These are phyloP conservation scores for Tulasnella sp. DNA, from an alignment of 768 basidiomycete genomes.

Conservation along the genomic window DNA sequence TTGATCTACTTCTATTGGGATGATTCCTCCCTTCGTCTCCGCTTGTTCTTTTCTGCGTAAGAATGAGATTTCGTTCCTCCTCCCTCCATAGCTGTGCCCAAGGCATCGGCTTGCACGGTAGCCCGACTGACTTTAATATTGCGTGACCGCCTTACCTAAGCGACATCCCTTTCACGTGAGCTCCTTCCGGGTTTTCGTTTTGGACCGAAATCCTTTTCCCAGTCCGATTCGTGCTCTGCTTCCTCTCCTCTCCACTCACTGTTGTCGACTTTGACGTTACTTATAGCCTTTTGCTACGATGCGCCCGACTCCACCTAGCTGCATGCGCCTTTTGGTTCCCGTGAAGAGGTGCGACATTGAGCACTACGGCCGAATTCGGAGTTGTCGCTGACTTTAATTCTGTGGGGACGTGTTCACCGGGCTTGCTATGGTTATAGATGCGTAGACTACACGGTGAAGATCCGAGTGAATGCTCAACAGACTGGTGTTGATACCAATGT, in stretches of 20 bases:
- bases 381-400: background rate
- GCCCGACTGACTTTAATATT: too few relatives aligned
- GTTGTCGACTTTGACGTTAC: background rate
- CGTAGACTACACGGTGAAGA: conserved; percentile 98
- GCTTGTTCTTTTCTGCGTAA: background rate
- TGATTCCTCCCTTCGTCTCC: background rate
- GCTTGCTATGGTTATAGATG: conserved; percentile 56
- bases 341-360: conserved; percentile 73
- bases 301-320: conserved; percentile 70
- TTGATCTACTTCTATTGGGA: background rate
- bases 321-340: conserved; percentile 91
- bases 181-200: conserved; percentile 17
- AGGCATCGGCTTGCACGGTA: too few relatives aligned
- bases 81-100: background rate
- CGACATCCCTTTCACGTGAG: conserved; percentile 5
- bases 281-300: conserved; percentile 47
- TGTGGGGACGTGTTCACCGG: background rate
- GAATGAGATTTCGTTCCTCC: background rate
- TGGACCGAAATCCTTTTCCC: conserved; percentile 9
- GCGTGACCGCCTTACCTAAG: background rate
- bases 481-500: conserved; percentile 96
- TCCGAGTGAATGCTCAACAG: conserved; percentile 92
- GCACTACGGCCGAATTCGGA: background rate
- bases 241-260: background rate
- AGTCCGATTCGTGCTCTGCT: background rate